phyloP scores from a whole-genome alignment of 2,329 filamentous ascomycete species.

The Xylaria sp. region DNA sequence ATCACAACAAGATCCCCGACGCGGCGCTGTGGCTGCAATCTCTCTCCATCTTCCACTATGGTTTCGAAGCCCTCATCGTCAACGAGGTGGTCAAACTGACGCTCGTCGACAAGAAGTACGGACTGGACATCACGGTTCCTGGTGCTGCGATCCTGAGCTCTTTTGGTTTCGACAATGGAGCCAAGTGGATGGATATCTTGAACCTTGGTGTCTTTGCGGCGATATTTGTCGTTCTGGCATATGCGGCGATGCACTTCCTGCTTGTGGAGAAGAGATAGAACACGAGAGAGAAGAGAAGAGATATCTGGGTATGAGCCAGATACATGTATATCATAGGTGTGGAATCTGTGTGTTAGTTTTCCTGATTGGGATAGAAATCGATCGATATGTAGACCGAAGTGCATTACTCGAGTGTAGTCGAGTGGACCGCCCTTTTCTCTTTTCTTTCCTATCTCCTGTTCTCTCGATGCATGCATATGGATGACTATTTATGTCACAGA shows the following conservation, averaged over 20 bases:
- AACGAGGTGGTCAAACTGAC: conserved; percentile 94
- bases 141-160: conserved; percentile 92
- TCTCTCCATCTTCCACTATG: conserved; percentile 97
- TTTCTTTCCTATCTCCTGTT: no score
- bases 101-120: conserved; percentile 92
- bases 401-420: conserved; percentile 29
- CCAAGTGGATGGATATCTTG: conserved; percentile 82
- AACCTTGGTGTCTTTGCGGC: conserved; percentile 83
- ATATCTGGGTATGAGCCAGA: not conserved
- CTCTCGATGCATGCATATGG: conserved; percentile 27
- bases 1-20: conserved; percentile 89
- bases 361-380: conserved; percentile 9
- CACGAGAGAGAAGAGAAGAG: no score
- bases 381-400: conserved; percentile 18
- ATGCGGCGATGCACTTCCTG: conserved; percentile 89
- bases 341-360: not conserved
- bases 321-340: conserved; percentile 4
- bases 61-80: conserved; percentile 93
- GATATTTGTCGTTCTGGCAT: conserved; percentile 85
- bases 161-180: conserved; percentile 90
- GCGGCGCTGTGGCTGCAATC: conserved; percentile 89
- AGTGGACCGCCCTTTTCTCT: no score
- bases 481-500: not conserved
- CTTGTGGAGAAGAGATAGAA: conserved; percentile 83
- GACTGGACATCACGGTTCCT: conserved; percentile 93